These are phyloP conservation scores for Hevea brasiliensis DNA, from an alignment of 345 rosid species.

Conservation along the genomic window DNA sequence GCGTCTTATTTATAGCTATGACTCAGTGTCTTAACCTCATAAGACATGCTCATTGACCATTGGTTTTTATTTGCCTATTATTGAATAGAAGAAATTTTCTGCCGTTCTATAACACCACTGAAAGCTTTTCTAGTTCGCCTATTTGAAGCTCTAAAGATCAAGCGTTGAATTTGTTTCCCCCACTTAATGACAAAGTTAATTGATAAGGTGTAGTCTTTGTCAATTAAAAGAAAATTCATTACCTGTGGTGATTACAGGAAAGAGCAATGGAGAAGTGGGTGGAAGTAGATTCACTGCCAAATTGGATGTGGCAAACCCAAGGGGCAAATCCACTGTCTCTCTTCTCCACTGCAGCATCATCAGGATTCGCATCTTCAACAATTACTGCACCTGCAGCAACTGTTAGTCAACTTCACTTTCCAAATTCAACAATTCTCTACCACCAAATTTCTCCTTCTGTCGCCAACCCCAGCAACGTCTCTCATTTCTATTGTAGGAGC, in stretches of 20 bases:
- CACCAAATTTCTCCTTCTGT: constrained; percentile 17
- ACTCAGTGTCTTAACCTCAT: background rate
- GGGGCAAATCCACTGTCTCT: constrained; percentile 36
- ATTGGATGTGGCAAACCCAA: constrained; percentile 40
- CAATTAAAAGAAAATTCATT: background rate
- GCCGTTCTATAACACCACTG: background rate
- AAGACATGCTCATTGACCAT: background rate
- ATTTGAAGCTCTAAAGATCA: background rate
- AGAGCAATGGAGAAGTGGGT: constrained; percentile 60
- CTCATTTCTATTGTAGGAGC: constrained; percentile 37
- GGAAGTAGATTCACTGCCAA: constrained; percentile 34
- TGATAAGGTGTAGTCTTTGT: background rate
- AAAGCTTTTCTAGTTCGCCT: background rate
- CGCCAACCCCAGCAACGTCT: constrained; percentile 27
- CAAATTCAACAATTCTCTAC: constrained; percentile 20
- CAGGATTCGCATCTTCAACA: constrained; percentile 83
- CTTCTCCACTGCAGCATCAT: constrained; percentile 90
- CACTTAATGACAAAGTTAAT: background rate
- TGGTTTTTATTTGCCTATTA: background rate
- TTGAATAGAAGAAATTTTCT: background rate
- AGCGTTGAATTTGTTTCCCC: background rate
- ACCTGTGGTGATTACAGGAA: constrained; percentile 38
- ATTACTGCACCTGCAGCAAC: constrained; percentile 36
- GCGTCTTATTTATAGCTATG: background rate
- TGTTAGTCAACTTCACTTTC: constrained; percentile 29